A percentile compares a stretch with the other conserved stretches of the same genome.
These are phyloP conservation scores for Annulohypoxylon truncatum DNA, from an alignment of 2,329 filamentous ascomycete species.

Conservation along the genomic window DNA sequence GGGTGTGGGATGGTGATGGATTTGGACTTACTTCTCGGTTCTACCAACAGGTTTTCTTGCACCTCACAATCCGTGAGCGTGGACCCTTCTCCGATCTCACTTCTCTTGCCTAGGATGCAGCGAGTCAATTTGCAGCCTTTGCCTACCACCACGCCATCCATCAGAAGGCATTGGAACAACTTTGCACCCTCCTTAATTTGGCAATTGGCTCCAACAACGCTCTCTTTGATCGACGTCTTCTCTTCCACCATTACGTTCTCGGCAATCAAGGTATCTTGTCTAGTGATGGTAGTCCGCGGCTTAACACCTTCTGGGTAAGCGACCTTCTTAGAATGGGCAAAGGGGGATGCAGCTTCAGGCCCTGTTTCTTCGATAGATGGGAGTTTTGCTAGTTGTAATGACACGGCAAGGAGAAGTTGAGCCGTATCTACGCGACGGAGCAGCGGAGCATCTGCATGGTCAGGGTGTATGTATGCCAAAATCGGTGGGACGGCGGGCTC, in stretches of 20 bases:
- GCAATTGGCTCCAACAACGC: slow-evolving; percentile 87
- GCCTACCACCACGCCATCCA: slow-evolving; percentile 90
- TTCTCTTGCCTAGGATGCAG: slow-evolving; percentile 85
- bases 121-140: slow-evolving; percentile 86
- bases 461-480: slow-evolving; percentile 83
- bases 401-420: slow-evolving; percentile 82
- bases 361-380: slow-evolving; percentile 75
- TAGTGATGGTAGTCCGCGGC: slow-evolving; percentile 82
- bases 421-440: slow-evolving; percentile 91
- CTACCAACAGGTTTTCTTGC: slow-evolving; percentile 87
- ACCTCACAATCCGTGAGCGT: slow-evolving; percentile 91
- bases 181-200: slow-evolving; percentile 88
- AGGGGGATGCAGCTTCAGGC: slow-evolving; percentile 70
- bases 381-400: slow-evolving; percentile 87
- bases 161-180: slow-evolving; percentile 86
- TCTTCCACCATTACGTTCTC: slow-evolving; percentile 92
- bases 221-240: slow-evolving; percentile 92
- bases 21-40: slow-evolving; percentile 73
- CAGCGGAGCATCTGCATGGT: slow-evolving; percentile 66
- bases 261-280: slow-evolving; percentile 83
- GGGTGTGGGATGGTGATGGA: slow-evolving; percentile 15
- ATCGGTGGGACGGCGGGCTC: slow-evolving; percentile 71
- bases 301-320: slow-evolving; percentile 87
- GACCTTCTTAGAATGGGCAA: slow-evolving; percentile 82
- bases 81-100: slow-evolving; percentile 83